Percentiles rank a stretch among this genome's conserved stretches.
These are phyloP conservation scores for Pseudocercospora macadamiae DNA, from an alignment of 2,329 filamentous ascomycete species.

Conservation along the genomic window DNA sequence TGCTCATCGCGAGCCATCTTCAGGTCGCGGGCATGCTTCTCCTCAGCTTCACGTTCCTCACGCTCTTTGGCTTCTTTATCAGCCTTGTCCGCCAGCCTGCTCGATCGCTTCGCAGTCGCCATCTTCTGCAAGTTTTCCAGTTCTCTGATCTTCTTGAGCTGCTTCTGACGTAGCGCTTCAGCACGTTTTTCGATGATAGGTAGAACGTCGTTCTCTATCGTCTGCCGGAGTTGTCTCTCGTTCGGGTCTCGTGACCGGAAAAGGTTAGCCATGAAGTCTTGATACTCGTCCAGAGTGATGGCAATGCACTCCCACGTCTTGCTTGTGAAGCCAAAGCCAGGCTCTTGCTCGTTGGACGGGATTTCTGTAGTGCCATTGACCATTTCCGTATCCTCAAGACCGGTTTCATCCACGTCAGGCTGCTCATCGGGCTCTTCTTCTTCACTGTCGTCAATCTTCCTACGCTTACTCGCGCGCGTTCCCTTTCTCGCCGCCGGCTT, in stretches of 20 bases:
- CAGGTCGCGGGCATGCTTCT: slow-evolving; percentile 66
- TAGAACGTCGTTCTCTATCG: slow-evolving; percentile 75
- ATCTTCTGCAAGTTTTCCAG: slow-evolving; percentile 80
- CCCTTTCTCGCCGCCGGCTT: slow-evolving; percentile 60
- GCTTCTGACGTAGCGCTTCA: slow-evolving; percentile 69
- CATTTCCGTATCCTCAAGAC: slow-evolving; percentile 43
- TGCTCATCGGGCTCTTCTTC: slow-evolving; percentile 48
- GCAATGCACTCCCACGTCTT: slow-evolving; percentile 92
- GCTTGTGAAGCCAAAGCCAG: slow-evolving; percentile 64
- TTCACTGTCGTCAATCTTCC: slow-evolving; percentile 59
- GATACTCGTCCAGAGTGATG: slow-evolving; percentile 77
- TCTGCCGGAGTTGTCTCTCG: slow-evolving; percentile 74
- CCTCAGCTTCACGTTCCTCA: slow-evolving; percentile 70
- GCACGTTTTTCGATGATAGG: slow-evolving; percentile 81
- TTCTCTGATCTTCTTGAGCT: slow-evolving; percentile 76
- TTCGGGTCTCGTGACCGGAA: slow-evolving; percentile 79
- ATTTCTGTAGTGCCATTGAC: slow-evolving; percentile 35
- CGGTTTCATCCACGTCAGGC: slow-evolving; percentile 45
- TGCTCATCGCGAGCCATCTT: slow-evolving; percentile 63
- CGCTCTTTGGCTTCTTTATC: slow-evolving; percentile 78
- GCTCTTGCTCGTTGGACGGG: slow-evolving; percentile 40
- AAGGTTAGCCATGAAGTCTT: slow-evolving; percentile 69
- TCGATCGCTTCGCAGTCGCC: slow-evolving; percentile 92
- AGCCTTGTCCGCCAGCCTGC: slow-evolving; percentile 78
- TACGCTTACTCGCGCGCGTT: slow-evolving; percentile 71